Percentiles rank a stretch among this genome's conserved stretches.
Evolutionary conservation across 2,329 filamentous ascomycete species (phyloP).

Genomic region (Aspergillus pseudonomiae): DNA sequence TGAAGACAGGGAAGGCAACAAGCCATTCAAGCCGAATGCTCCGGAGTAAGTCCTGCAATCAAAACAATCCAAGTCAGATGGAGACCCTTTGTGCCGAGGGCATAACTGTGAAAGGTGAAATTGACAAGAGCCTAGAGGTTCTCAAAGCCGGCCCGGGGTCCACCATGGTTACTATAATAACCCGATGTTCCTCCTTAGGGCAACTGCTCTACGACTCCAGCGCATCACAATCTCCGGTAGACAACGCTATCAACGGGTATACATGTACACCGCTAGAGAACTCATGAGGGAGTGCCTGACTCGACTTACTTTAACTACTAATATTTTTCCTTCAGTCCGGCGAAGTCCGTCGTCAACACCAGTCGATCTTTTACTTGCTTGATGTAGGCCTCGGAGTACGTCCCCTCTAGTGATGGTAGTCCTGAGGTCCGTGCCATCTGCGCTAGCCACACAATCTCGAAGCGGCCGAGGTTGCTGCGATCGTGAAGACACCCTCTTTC

Average conservation of each 20-base stretch:
- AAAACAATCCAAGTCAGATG: background rate
- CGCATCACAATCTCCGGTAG: background rate
- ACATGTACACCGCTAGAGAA: background rate
- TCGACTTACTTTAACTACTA: background rate
- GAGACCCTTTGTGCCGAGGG: background rate
- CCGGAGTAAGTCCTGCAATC: background rate
- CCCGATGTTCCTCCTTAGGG: background rate
- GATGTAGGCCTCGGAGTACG: background rate
- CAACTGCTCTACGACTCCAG: background rate
- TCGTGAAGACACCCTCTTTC: background rate
- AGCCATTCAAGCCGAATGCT: background rate
- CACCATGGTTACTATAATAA: conserved; percentile 1
- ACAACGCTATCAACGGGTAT: background rate
- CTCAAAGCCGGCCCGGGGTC: background rate
- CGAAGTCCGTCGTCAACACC: background rate
- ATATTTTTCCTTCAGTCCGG: background rate
- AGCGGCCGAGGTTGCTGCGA: background rate
- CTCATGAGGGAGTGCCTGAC: background rate
- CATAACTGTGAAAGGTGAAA: background rate
- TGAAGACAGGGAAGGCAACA: background rate
- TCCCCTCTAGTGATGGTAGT: conserved; percentile 1
- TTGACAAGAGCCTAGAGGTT: background rate
- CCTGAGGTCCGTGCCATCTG: background rate
- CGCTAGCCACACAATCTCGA: background rate
- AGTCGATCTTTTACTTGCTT: background rate